Base-by-base conservation (phyloP, 1,284 basidiomycete species). In the Stereum hirsutum region DNA sequence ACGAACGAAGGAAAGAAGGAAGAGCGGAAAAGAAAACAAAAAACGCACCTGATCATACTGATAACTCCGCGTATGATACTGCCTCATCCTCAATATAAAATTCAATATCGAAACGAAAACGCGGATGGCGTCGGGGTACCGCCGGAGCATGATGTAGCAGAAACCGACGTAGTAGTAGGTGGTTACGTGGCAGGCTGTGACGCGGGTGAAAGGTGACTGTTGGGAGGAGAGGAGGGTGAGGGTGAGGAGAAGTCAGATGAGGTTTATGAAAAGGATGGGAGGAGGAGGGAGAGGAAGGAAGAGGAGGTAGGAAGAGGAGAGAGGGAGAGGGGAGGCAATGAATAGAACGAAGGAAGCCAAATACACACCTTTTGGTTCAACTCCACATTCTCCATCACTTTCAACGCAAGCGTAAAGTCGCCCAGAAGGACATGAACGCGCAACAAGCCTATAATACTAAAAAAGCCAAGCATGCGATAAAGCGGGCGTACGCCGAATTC, bases 391-490 rank as follows among this genome's bases (percentile, higher is more conserved):
- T 97, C 91, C 79, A 98, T 87, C 46, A 96, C 87, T 64, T 97
- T 95, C 49, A 99, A 72, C 0, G 91, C 95, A 19, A 98, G 79
- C 10, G 84, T 98, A 62, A 94, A 97, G 66, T 99, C 95, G 33
- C 95, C 95, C 20, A 99, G 78, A 14, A 98, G 76, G 44, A 93
- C 89, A 63, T 98, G 95, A 0, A 99, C 95, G 20, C 95, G 88
- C 30, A 98, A 73, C 23, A 99, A 78, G 40, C 94, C 95, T 55
- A 98, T 88, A 56, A 98, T 78, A 54, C 90, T 93, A 69, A 98
- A 98, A 69, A 97, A 96, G 20, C 95, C 95, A n/a, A 99, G 79
- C 72, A 91, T 89, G 49, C 92, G 82, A 68, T 98, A 99, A 2
- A 98, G 73, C 5, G 91, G 89, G 42, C 82, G 80, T 46, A 78